Conservation (phyloP, 768 basidiomycete genomes). For the Psilocybe cubensis region DNA sequence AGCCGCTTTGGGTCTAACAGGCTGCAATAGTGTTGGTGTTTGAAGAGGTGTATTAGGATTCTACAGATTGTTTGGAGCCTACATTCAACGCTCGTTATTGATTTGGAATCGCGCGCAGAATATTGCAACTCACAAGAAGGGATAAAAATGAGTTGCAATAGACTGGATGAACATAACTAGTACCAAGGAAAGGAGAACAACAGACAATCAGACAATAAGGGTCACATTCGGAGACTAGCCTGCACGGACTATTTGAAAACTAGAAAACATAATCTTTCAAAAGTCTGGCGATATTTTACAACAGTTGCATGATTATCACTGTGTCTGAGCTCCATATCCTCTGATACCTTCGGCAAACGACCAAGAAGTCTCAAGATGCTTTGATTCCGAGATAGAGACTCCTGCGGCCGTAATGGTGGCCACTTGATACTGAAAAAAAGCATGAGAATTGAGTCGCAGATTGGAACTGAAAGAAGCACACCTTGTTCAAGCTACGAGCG, state of each 20-base stretch:
- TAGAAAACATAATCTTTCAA: background rate
- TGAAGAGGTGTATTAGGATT: background rate
- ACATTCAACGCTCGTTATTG: too few species aligned
- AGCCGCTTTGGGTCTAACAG: constrained; percentile 6
- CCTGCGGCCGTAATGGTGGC: constrained; percentile 84
- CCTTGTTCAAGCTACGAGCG: constrained; percentile 95
- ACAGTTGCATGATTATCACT: constrained; percentile 47
- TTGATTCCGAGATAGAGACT: constrained; percentile 77
- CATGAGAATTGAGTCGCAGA: background rate
- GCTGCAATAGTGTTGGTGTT: background rate
- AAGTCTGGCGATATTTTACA: constrained; percentile 16
- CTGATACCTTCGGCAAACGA: constrained; percentile 90
- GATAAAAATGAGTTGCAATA: too few species aligned
- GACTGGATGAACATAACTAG: too few species aligned
- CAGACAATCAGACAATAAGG: too few species aligned
- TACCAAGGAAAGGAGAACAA: too few species aligned
- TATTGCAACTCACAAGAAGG: too few species aligned
- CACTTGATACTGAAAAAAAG: constrained; percentile 83
- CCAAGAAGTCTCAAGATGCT: constrained; percentile 82
- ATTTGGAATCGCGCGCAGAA: too few species aligned
- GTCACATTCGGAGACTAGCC: background rate
- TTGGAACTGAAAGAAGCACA: constrained; percentile 31
- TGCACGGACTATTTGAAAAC: background rate
- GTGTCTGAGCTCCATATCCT: constrained; percentile 91
- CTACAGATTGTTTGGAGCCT: background rate